These are phyloP conservation scores for Naematelia aurantialba DNA, from an alignment of 768 basidiomycete species.

Conservation along the genomic window DNA sequence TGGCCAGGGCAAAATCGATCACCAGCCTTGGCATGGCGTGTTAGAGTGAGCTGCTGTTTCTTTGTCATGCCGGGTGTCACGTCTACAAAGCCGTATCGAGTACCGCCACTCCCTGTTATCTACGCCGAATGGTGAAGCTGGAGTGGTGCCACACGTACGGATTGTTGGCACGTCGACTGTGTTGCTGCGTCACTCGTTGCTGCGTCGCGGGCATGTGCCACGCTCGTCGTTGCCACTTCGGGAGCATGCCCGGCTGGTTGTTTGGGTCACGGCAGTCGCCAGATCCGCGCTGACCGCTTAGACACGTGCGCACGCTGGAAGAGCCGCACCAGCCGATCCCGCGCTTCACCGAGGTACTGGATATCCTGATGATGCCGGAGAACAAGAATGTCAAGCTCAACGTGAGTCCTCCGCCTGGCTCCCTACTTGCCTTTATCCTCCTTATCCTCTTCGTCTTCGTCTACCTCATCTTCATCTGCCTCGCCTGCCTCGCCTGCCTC, in stretches of 20 bases:
- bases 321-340: slow-evolving; percentile 82
- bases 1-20: slow-evolving; percentile 63
- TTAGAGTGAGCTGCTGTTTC: slow-evolving; percentile 50
- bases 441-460: slow-evolving; percentile 47
- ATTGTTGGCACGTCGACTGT: too few species aligned
- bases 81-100: too few species aligned
- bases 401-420: slow-evolving; percentile 40
- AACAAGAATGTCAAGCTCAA: slow-evolving; percentile 52
- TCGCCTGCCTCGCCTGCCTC: too few species aligned
- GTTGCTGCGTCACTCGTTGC: too few species aligned
- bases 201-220: too few species aligned
- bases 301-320: slow-evolving; percentile 70
- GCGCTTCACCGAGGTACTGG: slow-evolving; percentile 79
- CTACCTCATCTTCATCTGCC: too few species aligned
- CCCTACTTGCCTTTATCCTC: neutral
- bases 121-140: too few species aligned
- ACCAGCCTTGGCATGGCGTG: slow-evolving; percentile 66
- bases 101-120: too few species aligned
- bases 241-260: neutral
- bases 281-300: slow-evolving; percentile 51
- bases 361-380: slow-evolving; percentile 64
- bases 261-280: neutral
- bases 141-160: too few species aligned
- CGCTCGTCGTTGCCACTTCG: too few species aligned
- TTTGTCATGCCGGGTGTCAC: too few species aligned